Evolutionary conservation across 768 basidiomycete genomes (phyloP).

Genomic region (Rickenella mellea): DNA sequence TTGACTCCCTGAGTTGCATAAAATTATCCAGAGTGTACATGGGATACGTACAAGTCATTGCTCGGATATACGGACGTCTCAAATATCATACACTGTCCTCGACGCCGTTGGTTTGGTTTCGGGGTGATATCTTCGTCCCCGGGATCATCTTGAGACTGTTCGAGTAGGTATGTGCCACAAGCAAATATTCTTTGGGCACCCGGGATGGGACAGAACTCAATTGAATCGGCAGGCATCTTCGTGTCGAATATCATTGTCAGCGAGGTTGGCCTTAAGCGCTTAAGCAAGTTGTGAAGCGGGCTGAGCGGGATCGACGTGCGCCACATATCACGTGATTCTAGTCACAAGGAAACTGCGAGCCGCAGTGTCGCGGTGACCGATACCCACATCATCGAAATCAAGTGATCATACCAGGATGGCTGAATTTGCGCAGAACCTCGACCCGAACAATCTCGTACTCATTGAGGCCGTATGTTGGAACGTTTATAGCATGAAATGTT

Average conservation of each 20-base stretch:
- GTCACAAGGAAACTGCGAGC: too few species aligned
- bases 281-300: background rate
- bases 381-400: background rate
- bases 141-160: conserved; percentile 19
- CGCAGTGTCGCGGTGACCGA: too few species aligned
- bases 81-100: conserved; percentile 60
- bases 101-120: conserved; percentile 29
- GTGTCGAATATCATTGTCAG: conserved; percentile 41
- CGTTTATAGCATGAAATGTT: too few species aligned
- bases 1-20: background rate
- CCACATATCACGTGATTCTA: background rate
- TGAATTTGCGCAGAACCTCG: conserved; percentile 64
- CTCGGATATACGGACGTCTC: background rate
- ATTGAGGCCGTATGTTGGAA: conserved; percentile 43
- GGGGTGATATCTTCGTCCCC: conserved; percentile 5
- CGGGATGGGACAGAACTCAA: conserved; percentile 82
- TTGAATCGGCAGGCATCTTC: conserved; percentile 75
- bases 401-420: conserved; percentile 28
- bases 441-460: conserved; percentile 61
- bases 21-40: background rate
- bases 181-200: conserved; percentile 56
- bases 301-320: background rate
- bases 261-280: background rate
- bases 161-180: conserved; percentile 84
- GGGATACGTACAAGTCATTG: background rate